phyloP scores from a whole-genome alignment of 768 basidiomycete species.

The Russula compacta region DNA sequence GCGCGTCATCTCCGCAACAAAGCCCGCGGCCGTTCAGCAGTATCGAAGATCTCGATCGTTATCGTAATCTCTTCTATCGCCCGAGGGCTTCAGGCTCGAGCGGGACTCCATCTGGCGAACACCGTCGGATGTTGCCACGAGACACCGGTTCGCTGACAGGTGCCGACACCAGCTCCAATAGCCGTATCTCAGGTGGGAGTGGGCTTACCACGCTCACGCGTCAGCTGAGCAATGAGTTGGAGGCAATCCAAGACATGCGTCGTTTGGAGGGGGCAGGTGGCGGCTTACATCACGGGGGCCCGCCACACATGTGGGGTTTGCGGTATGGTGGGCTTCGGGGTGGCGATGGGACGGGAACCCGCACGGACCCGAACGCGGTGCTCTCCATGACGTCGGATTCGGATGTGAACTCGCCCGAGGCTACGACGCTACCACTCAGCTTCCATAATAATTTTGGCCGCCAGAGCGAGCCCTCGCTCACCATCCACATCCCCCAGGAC shows the following conservation, averaged over 20 bases:
- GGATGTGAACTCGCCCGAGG: neutral
- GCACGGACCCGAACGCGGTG: conserved; percentile 18
- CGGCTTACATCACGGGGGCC: neutral
- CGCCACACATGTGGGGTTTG: conserved; percentile 21
- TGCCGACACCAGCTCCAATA: conserved; percentile 22
- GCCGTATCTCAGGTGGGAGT: neutral
- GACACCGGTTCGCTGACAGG: conserved; percentile 21
- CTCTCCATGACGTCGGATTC: conserved; percentile 18
- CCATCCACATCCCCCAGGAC: conserved; percentile 29
- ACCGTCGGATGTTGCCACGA: conserved; percentile 13
- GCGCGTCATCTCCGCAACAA: conserved; percentile 32
- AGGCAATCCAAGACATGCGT: conserved; percentile 20
- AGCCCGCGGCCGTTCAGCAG: conserved; percentile 47
- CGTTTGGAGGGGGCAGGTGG: neutral
- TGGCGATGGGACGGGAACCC: neutral
- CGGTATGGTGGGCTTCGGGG: conserved; percentile 22
- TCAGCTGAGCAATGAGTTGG: conserved; percentile 33
- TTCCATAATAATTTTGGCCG: conserved; percentile 20
- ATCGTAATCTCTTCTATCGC: conserved; percentile 64
- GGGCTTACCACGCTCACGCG: conserved; percentile 33
- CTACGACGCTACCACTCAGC: conserved; percentile 25
- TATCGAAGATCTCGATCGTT: conserved; percentile 62
- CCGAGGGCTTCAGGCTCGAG: conserved; percentile 26
- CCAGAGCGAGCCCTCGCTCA: conserved; percentile 21
- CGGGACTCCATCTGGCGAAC: conserved; percentile 17